phyloP scores from a whole-genome alignment of 768 basidiomycete genomes.

The Cystoderma amianthinum region DNA sequence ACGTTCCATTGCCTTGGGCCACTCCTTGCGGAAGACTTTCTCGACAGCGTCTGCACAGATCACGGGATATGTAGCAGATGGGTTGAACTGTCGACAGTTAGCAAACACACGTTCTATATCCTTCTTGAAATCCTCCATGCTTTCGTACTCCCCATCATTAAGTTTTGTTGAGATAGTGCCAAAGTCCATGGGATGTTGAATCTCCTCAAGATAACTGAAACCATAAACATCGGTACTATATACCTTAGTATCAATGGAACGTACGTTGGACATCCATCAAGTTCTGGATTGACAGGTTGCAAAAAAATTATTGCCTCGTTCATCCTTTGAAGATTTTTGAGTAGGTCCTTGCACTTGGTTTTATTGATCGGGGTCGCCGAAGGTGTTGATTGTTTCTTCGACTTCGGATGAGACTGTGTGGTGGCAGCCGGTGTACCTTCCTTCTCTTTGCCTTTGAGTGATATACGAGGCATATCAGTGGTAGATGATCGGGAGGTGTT shows the following conservation, averaged over 20 bases:
- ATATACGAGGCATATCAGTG: constrained; percentile 28
- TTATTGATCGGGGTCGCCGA: constrained; percentile 58
- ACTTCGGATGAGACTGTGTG: constrained; percentile 14
- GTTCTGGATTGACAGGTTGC: constrained; percentile 75
- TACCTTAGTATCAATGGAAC: constrained; percentile 17
- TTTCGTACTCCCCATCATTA: constrained; percentile 56
- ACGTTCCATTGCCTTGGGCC: constrained; percentile 68
- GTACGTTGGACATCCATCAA: constrained; percentile 88
- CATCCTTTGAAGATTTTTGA: constrained; percentile 52
- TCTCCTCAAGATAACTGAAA: constrained; percentile 84
- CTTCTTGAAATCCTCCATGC: constrained; percentile 75
- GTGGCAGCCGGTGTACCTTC: constrained; percentile 21
- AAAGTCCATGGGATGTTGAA: constrained; percentile 90
- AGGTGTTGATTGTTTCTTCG: constrained; percentile 27
- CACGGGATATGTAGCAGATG: constrained; percentile 67
- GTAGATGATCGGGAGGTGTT: constrained; percentile 14
- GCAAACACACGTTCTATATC: constrained; percentile 79
- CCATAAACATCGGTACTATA: not conserved
- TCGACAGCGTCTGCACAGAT: constrained; percentile 71
- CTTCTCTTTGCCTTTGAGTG: constrained; percentile 61
- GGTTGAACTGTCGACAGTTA: constrained; percentile 94
- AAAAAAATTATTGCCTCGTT: constrained; percentile 70
- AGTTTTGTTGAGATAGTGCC: constrained; percentile 73
- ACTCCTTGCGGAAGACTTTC: constrained; percentile 75
- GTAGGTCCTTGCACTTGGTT: constrained; percentile 74